These are phyloP conservation scores for Rhodotorula sp. DNA, from an alignment of 1,284 basidiomycete genomes.

Conservation along the genomic window DNA sequence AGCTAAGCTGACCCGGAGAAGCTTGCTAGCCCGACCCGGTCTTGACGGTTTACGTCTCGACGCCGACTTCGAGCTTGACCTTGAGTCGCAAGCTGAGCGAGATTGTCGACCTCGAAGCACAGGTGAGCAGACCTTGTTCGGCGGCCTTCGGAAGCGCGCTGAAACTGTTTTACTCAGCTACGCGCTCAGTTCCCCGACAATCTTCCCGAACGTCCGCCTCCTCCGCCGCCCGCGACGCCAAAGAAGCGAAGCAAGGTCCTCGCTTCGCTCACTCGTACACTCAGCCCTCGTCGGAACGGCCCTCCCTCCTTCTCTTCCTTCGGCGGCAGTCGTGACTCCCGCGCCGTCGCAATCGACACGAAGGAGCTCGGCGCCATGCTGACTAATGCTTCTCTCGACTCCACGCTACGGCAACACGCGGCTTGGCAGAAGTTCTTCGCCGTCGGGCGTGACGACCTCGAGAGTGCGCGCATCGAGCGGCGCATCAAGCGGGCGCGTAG, in stretches of 20 bases:
- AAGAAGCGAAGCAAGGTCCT: constrained; percentile 33
- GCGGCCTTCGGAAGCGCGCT: background rate
- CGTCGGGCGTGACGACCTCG: constrained; percentile 77
- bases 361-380: constrained; percentile 74
- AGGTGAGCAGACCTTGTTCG: background rate
- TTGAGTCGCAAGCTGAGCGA: constrained; percentile 19
- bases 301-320: constrained; percentile 10
- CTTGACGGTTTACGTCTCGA: constrained; percentile 34
- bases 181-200: constrained; percentile 22
- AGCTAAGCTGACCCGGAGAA: background rate
- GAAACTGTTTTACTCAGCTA: constrained; percentile 4
- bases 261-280: constrained; percentile 33
- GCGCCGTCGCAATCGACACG: too few species aligned
- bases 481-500: constrained; percentile 81
- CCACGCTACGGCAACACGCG: constrained; percentile 61
- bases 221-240: background rate
- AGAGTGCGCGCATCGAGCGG: constrained; percentile 78
- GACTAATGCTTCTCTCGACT: constrained; percentile 68
- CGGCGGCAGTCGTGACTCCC: background rate
- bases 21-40: constrained; percentile 10
- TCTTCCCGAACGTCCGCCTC: constrained; percentile 7
- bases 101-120: constrained; percentile 27
- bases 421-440: constrained; percentile 81
- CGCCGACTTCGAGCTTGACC: constrained; percentile 25
- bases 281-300: constrained; percentile 28